A percentile compares a stretch with the other conserved stretches of the same genome.
phyloP scores from a whole-genome alignment of 192 early-diverging fungal species.

The Coemansia sp. region DNA sequence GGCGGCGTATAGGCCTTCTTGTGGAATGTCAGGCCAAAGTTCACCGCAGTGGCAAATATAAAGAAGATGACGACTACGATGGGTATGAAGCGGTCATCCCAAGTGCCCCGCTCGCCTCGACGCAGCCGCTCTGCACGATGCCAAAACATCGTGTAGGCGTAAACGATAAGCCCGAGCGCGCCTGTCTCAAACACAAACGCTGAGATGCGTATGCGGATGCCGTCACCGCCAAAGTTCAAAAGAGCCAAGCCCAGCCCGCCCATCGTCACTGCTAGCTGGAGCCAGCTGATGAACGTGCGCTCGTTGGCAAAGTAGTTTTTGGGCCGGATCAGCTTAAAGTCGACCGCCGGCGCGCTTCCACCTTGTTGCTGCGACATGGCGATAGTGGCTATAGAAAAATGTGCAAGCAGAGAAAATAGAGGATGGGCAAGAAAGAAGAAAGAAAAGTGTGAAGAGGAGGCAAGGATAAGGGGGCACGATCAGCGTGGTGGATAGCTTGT shows the following conservation, averaged over 20 bases:
- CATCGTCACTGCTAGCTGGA: conserved; percentile 67
- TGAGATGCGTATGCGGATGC: conserved; percentile 47
- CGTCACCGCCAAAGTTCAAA: conserved; percentile 62
- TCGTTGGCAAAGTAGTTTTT: conserved; percentile 91
- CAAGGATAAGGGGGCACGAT: not conserved
- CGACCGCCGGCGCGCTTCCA: conserved; percentile 20
- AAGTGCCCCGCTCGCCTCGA: conserved; percentile 51
- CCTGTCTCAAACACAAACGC: conserved; percentile 52
- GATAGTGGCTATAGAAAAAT: not conserved
- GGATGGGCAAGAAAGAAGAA: not conserved
- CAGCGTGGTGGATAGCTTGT: not conserved
- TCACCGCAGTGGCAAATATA: conserved; percentile 49
- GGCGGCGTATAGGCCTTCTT: conserved; percentile 53
- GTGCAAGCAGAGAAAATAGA: not conserved
- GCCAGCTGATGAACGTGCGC: conserved; percentile 81
- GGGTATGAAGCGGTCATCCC: conserved; percentile 49
- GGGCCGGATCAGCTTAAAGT: conserved; percentile 53
- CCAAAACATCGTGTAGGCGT: conserved; percentile 54
- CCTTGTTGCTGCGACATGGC: conserved; percentile 17
- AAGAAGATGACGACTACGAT: conserved; percentile 51
- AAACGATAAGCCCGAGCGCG: conserved; percentile 50
- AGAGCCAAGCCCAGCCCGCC: conserved; percentile 66
- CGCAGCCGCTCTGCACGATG: conserved; percentile 44
- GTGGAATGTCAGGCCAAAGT: conserved; percentile 58
- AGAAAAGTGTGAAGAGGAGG: not conserved